Conservation (phyloP, 148 eudicot genomes). For the Rheum nobile region DNA sequence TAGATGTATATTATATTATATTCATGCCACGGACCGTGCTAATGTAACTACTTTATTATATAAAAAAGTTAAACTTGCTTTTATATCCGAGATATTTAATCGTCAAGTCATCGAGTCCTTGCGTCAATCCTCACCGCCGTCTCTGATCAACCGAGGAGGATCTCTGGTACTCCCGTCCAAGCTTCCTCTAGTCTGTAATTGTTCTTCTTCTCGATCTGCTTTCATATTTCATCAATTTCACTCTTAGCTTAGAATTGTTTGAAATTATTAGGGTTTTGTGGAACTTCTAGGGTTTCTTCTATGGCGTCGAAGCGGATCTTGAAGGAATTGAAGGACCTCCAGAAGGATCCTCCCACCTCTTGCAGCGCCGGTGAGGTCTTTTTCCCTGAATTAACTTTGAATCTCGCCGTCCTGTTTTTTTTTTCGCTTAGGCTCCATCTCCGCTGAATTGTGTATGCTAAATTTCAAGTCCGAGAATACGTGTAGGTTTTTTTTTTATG, state of each 20-base stretch:
- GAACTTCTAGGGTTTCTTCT: background rate
- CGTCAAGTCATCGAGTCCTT: background rate
- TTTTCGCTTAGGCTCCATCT: too few species aligned
- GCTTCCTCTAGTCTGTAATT: background rate
- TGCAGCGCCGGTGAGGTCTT: slow-evolving; percentile 7
- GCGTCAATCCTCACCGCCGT: background rate
- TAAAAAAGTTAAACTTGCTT: too few species aligned
- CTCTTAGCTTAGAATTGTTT: background rate
- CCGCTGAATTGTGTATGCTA: background rate
- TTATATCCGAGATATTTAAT: background rate
- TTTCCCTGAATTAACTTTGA: background rate
- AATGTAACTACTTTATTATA: too few species aligned
- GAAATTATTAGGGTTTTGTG: background rate
- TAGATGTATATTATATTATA: too few species aligned
- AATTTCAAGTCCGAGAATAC: background rate
- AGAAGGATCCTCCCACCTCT: slow-evolving; percentile 12
- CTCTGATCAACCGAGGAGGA: background rate
- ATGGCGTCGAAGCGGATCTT: slow-evolving; percentile 11
- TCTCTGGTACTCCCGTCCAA: background rate
- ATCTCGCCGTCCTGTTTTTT: background rate
- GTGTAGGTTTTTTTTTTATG: background rate
- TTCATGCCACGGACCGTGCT: too few species aligned
- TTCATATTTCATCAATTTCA: background rate
- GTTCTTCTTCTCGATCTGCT: background rate
- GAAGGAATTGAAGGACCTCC: slow-evolving; percentile 12